These are phyloP conservation scores for Colletotrichum endophyticum DNA, from an alignment of 2,329 filamentous ascomycete species.

Conservation along the genomic window DNA sequence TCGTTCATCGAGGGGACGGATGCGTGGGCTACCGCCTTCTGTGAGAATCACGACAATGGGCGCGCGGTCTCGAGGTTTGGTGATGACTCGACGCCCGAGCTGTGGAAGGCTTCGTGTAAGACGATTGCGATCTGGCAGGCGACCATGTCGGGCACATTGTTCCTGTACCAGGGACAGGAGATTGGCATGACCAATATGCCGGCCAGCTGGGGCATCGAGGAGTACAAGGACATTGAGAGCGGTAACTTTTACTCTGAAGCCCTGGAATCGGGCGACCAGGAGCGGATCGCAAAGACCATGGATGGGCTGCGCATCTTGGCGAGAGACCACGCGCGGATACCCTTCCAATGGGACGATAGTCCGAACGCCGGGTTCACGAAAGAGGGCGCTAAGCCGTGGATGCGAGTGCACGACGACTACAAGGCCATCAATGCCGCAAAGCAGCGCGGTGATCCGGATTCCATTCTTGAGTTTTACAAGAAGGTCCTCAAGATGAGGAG, in stretches of 20 bases:
- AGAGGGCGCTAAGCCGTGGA: conserved; percentile 61
- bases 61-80: conserved; percentile 62
- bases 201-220: conserved; percentile 51
- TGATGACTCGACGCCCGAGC: conserved; percentile 44
- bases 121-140: conserved; percentile 56
- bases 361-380: conserved; percentile 66
- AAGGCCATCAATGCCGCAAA: conserved; percentile 57
- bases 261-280: conserved; percentile 35
- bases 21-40: conserved; percentile 64
- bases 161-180: conserved; percentile 66
- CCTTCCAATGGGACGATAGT: conserved; percentile 68
- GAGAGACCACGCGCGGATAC: conserved; percentile 68
- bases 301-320: conserved; percentile 61
- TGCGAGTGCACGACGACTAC: conserved; percentile 68
- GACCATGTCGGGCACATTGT: conserved; percentile 58
- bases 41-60: conserved; percentile 69
- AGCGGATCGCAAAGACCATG: conserved; percentile 50
- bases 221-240: conserved; percentile 60
- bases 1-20: conserved; percentile 52
- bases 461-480: conserved; percentile 66
- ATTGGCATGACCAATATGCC: conserved; percentile 66
- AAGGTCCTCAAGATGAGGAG: conserved; percentile 56
- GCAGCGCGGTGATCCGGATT: conserved; percentile 49
- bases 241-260: conserved; percentile 56
- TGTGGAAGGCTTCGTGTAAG: conserved; percentile 52